phyloP scores from a whole-genome alignment of 441 rosid species.

The Biscutella laevigata region DNA sequence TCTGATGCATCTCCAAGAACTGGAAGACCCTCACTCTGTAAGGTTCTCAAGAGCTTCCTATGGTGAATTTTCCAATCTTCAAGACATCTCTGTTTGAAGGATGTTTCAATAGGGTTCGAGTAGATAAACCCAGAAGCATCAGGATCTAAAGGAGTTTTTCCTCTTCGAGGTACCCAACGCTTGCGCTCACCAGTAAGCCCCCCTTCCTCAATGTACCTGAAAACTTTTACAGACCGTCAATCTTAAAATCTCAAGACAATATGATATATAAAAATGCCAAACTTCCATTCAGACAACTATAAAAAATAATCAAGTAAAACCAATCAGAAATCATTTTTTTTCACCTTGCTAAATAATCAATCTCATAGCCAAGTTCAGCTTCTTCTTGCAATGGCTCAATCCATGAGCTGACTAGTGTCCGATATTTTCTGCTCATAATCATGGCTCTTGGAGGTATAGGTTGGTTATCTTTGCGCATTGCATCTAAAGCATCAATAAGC shows the following conservation, averaged over 20 bases:
- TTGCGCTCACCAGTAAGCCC: conserved; percentile 97
- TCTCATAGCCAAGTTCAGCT: conserved; percentile 90
- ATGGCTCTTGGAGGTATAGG: conserved; percentile 85
- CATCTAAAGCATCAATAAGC: conserved; percentile 81
- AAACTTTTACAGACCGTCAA: conserved; percentile 12
- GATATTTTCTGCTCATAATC: conserved; percentile 89
- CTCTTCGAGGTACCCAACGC: conserved; percentile 96
- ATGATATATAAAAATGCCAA: neutral
- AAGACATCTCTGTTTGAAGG: conserved; percentile 81
- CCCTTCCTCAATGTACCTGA: conserved; percentile 82
- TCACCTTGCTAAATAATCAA: conserved; percentile 86
- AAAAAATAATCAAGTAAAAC: conserved; percentile 2
- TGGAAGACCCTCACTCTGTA: conserved; percentile 67
- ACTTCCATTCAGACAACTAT: neutral
- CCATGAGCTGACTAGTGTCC: conserved; percentile 95
- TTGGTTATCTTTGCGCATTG: conserved; percentile 76
- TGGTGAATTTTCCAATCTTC: conserved; percentile 73
- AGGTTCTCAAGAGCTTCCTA: conserved; percentile 59
- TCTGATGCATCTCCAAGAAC: conserved; percentile 70
- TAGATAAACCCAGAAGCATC: conserved; percentile 81
- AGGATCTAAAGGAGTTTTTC: conserved; percentile 89
- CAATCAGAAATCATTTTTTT: conserved; percentile 3
- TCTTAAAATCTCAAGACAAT: neutral
- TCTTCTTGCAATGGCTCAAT: conserved; percentile 95
- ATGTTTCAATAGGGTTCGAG: conserved; percentile 78